Base-by-base conservation (phyloP, 1,139 yeast species). In the Tardiomyces depauwii region DNA sequence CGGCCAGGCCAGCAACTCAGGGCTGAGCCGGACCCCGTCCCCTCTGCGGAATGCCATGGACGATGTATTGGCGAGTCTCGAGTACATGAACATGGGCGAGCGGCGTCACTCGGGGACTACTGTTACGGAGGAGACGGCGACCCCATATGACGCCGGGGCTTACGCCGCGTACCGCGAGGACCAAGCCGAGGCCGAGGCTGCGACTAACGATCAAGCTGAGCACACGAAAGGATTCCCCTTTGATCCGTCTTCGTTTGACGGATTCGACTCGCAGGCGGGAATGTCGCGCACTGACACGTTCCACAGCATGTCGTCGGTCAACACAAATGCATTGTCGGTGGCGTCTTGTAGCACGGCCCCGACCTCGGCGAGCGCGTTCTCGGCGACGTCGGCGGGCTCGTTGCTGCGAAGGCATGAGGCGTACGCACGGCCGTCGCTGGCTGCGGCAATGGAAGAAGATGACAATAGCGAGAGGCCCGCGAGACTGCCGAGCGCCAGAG, bases 331-430 rank as follows among this genome's bases (percentile, higher is more conserved):
- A 11, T 47, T 55, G 14, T 57, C 62, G 2, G 48, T 53, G 16
- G 45, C 47, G 14, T 54, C 58, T 42, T 43, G 47, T 38, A 53
- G 57, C 42, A 53, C 61, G 2, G 51, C 56, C 5, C 56, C 59
- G 2, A 67, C 74, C 5, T 59, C 68, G 12, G 60, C 71, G 63
- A 72, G 76, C 41, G 91, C 84, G 59, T 75, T 84, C 49, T 82
- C 93, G 66, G 95, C 95, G 3, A 85, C 95, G 0, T 82, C 93
- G 55, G 95, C 95, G 2, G 95, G 94, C 0, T 84, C 94, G 12
- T 78, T 80, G 51, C 77, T 80, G 45, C 91, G 86, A 59, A 80
- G 77, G 56, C 70, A 45, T 19, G 47, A 45, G 40, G 27, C 41
- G 7, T 44, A 39, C 32, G 44, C 42, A 43, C 43, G 45, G 23